These are phyloP conservation scores for Cornus suecica DNA, from an alignment of 148 eudicot genomes.

Conservation along the genomic window DNA sequence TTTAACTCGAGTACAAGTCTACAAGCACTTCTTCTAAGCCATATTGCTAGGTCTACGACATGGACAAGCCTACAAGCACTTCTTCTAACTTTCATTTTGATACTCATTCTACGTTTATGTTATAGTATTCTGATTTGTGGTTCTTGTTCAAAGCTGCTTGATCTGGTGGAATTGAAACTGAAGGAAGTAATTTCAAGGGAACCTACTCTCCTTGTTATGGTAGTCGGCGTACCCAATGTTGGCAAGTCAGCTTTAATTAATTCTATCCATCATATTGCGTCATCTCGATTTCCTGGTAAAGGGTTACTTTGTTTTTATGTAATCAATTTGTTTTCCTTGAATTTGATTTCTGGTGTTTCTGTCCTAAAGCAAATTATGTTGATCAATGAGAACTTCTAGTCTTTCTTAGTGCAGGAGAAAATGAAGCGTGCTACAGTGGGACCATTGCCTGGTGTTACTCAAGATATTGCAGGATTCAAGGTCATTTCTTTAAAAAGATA, in stretches of 20 bases:
- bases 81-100: background rate
- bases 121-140: conserved; percentile 17
- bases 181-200: conserved; percentile 80
- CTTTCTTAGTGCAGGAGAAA: conserved; percentile 71
- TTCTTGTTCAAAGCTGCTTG: conserved; percentile 57
- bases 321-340: background rate
- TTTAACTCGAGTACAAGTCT: no score
- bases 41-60: background rate
- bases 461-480: conserved; percentile 98
- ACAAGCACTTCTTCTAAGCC: no score
- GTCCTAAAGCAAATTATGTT: conserved; percentile 1
- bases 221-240: conserved; percentile 96
- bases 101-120: background rate
- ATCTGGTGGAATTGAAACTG: conserved; percentile 82
- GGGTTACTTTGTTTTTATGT: background rate
- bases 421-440: conserved; percentile 89
- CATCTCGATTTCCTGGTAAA: conserved; percentile 80
- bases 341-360: background rate
- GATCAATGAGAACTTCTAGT: conserved; percentile 26
- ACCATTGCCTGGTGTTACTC: conserved; percentile 99
- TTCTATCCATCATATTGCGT: conserved; percentile 79
- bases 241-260: conserved; percentile 96
- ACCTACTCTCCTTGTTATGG: conserved; percentile 93
- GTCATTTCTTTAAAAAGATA: conserved; percentile 26
- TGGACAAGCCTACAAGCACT: background rate